Evolutionary conservation across 495 filamentous ascomycete genomes (phyloP).

Genomic region (Physcia stellaris): DNA sequence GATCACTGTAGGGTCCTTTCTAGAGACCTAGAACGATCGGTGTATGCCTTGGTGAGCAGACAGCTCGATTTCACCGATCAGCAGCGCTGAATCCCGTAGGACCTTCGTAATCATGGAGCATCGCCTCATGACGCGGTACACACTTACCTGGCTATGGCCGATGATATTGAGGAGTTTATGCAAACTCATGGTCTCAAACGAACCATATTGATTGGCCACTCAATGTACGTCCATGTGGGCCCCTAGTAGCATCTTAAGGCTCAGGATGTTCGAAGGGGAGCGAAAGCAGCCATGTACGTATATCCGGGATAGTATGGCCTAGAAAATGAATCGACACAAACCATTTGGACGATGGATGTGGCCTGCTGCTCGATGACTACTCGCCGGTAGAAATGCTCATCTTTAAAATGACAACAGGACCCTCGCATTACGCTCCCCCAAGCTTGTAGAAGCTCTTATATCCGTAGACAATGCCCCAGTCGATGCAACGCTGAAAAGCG

Average conservation of each 20-base stretch:
- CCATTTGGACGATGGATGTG: too few species aligned
- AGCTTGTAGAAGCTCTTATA: slow-evolving; percentile 53
- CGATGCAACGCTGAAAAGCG: slow-evolving; percentile 54
- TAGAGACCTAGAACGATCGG: slow-evolving; percentile 61
- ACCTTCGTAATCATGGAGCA: slow-evolving; percentile 89
- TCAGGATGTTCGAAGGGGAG: too few species aligned
- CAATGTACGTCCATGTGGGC: background rate
- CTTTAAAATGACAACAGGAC: slow-evolving; percentile 91
- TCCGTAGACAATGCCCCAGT: slow-evolving; percentile 89
- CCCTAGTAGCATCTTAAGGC: too few species aligned
- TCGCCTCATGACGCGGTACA: slow-evolving; percentile 66
- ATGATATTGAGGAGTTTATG: slow-evolving; percentile 77
- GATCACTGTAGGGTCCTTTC: slow-evolving; percentile 53
- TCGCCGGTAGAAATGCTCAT: slow-evolving; percentile 70
- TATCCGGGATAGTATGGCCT: too few species aligned
- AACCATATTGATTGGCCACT: slow-evolving; percentile 49
- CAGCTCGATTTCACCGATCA: background rate
- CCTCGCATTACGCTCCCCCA: slow-evolving; percentile 55
- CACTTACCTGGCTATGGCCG: slow-evolving; percentile 75
- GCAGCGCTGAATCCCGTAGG: slow-evolving; percentile 33
- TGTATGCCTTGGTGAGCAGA: slow-evolving; percentile 76
- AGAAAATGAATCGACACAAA: too few species aligned
- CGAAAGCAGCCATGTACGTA: too few species aligned
- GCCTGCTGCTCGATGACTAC: too few species aligned
- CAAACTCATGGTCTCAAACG: slow-evolving; percentile 52